These are phyloP conservation scores for Sonneratia caseolaris DNA, from an alignment of 345 rosid species.

Conservation along the genomic window DNA sequence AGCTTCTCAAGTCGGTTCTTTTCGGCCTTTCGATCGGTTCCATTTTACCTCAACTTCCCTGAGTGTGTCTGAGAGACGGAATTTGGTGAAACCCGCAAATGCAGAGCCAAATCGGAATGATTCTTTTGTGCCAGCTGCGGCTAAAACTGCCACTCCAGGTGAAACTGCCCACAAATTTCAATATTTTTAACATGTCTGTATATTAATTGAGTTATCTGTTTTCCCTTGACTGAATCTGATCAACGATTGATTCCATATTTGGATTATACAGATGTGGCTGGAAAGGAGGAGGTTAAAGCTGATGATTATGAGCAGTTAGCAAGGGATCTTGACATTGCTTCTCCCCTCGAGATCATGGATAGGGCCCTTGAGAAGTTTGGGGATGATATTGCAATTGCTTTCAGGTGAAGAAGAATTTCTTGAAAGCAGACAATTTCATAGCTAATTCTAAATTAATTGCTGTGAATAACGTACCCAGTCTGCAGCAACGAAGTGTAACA, in stretches of 20 bases:
- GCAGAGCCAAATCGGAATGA: slow-evolving; percentile 47
- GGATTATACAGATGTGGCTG: slow-evolving; percentile 43
- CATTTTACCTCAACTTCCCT: slow-evolving; percentile 20
- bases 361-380: slow-evolving; percentile 79
- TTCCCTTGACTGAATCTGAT: neutral
- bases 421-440: neutral
- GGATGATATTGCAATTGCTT: slow-evolving; percentile 77
- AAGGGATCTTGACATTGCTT: slow-evolving; percentile 46
- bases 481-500: neutral
- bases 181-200: neutral
- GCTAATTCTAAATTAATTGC: neutral
- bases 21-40: slow-evolving; percentile 35
- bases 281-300: slow-evolving; percentile 30
- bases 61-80: slow-evolving; percentile 33
- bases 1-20: slow-evolving; percentile 52
- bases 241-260: neutral
- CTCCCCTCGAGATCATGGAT: slow-evolving; percentile 84
- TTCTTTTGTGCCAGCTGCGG: slow-evolving; percentile 38
- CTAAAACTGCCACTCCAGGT: slow-evolving; percentile 59
- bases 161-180: slow-evolving; percentile 6
- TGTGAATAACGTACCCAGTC: neutral
- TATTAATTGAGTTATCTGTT: neutral
- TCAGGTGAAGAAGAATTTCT: slow-evolving; percentile 38
- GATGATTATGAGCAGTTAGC: slow-evolving; percentile 58
- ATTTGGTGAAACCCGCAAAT: slow-evolving; percentile 37